These are phyloP conservation scores for Fusarium goolgardi DNA, from an alignment of 2,329 filamentous ascomycete species.

Conservation along the genomic window DNA sequence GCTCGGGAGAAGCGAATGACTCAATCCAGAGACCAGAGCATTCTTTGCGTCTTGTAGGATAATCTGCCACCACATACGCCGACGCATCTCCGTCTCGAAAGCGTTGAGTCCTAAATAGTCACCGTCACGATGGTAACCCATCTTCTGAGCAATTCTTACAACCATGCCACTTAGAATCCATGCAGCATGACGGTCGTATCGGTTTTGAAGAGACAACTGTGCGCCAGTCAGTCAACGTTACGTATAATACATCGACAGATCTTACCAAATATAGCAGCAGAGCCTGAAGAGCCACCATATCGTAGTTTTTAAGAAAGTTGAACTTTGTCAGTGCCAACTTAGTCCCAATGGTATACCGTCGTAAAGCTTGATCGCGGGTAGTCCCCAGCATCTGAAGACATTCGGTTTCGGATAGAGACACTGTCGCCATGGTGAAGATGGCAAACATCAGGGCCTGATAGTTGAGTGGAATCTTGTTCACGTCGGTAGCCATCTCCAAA, in stretches of 20 bases:
- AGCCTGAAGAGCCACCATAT: constrained; percentile 69
- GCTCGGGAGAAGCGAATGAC: constrained; percentile 62
- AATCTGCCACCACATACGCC: constrained; percentile 75
- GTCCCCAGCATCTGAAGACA: constrained; percentile 64
- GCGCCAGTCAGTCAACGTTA: constrained; percentile 22
- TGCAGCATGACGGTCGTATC: constrained; percentile 68
- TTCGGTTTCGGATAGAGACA: constrained; percentile 67
- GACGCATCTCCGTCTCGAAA: constrained; percentile 75
- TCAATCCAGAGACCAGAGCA: constrained; percentile 68
- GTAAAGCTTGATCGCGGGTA: constrained; percentile 62
- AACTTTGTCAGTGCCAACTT: constrained; percentile 62
- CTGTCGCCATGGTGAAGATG: constrained; percentile 72
- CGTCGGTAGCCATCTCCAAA: constrained; percentile 69
- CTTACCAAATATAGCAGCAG: constrained; percentile 67
- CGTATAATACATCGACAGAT: not conserved
- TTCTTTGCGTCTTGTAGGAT: constrained; percentile 68
- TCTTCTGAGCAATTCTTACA: constrained; percentile 73
- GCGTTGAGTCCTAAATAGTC: constrained; percentile 66
- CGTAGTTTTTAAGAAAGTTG: constrained; percentile 69
- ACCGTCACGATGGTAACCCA: constrained; percentile 74
- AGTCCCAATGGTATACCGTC: constrained; percentile 64
- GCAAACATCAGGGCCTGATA: constrained; percentile 72
- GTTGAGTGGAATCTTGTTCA: constrained; percentile 66
- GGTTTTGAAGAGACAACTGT: constrained; percentile 67
- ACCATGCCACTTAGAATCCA: constrained; percentile 72